A percentile compares a stretch with the other conserved stretches of the same genome.
Evolutionary conservation across 768 basidiomycete genomes (phyloP).

Genomic region (Cystofilobasidium macerans): DNA sequence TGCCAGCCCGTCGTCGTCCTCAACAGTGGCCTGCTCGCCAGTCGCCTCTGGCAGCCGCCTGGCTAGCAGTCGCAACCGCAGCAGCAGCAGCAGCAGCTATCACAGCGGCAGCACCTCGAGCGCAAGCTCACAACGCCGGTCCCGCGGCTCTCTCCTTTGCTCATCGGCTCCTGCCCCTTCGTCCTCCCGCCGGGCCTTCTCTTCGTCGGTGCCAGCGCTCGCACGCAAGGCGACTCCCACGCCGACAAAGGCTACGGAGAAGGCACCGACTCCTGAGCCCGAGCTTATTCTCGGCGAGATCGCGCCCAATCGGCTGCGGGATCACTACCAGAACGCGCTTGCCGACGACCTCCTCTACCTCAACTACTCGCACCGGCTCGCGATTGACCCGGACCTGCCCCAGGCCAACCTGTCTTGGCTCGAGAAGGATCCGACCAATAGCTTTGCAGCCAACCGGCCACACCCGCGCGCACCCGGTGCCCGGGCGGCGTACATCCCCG

Average conservation of each 20-base stretch:
- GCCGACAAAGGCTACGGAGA: not conserved
- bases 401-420: conserved; percentile 33
- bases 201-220: not conserved
- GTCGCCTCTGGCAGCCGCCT: not conserved
- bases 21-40: not conserved
- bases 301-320: conserved; percentile 47
- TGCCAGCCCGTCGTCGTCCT: not conserved
- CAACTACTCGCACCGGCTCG: conserved; percentile 60
- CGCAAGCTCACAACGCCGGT: no score
- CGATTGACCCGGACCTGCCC: conserved; percentile 27
- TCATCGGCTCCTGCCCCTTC: not conserved
- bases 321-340: conserved; percentile 75
- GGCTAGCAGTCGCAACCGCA: no score
- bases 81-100: no score
- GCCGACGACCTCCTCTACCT: conserved; percentile 88
- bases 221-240: not conserved
- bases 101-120: no score
- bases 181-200: not conserved
- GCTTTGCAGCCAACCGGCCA: conserved; percentile 62
- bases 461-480: conserved; percentile 55
- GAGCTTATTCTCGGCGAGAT: conserved; percentile 11
- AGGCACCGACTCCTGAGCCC: not conserved
- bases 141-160: not conserved
- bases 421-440: conserved; percentile 50
- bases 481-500: conserved; percentile 48